phyloP scores from a whole-genome alignment of 208 protist genomes.

The Acanthamoeba polyphaga region DNA sequence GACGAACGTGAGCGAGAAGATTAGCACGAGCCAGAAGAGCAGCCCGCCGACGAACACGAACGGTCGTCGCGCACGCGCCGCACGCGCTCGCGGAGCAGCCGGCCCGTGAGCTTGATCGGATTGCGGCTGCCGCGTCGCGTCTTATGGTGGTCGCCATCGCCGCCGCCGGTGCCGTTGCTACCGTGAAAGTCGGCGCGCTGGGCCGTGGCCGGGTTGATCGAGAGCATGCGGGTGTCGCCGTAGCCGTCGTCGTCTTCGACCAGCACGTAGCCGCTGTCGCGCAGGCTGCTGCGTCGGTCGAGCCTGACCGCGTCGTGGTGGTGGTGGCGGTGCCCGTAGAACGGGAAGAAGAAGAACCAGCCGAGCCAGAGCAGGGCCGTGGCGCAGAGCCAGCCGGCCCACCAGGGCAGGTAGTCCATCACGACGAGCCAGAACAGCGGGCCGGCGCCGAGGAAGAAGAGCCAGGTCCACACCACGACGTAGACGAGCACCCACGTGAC shows the following conservation, averaged over 20 bases:
- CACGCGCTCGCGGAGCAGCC: background rate
- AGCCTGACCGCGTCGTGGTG: background rate
- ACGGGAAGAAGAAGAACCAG: slow-evolving; percentile 56
- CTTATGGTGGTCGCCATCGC: background rate
- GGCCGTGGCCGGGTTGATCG: slow-evolving; percentile 31
- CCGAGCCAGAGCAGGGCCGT: slow-evolving; percentile 23
- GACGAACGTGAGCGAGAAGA: slow-evolving; percentile 46
- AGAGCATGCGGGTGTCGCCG: slow-evolving; percentile 48
- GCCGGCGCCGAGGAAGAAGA: slow-evolving; percentile 67
- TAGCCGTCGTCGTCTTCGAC: background rate
- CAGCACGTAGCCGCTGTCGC: slow-evolving; percentile 41
- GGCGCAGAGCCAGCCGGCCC: slow-evolving; percentile 60
- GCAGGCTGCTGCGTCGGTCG: background rate
- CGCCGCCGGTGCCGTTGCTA: background rate
- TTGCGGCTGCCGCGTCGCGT: background rate
- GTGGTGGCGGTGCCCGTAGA: background rate
- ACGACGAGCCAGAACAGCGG: slow-evolving; percentile 44
- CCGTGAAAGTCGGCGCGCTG: background rate
- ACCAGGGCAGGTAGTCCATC: slow-evolving; percentile 68
- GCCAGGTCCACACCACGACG: slow-evolving; percentile 48
- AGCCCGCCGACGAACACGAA: slow-evolving; percentile 16
- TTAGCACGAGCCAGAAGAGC: slow-evolving; percentile 6
- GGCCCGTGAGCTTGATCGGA: background rate
- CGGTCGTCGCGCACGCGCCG: slow-evolving; percentile 19
- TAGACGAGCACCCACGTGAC: slow-evolving; percentile 19